Conservation (phyloP, 2,329 filamentous ascomycete species). For the Ophiognomonia clavigignenti-juglandacearum region DNA sequence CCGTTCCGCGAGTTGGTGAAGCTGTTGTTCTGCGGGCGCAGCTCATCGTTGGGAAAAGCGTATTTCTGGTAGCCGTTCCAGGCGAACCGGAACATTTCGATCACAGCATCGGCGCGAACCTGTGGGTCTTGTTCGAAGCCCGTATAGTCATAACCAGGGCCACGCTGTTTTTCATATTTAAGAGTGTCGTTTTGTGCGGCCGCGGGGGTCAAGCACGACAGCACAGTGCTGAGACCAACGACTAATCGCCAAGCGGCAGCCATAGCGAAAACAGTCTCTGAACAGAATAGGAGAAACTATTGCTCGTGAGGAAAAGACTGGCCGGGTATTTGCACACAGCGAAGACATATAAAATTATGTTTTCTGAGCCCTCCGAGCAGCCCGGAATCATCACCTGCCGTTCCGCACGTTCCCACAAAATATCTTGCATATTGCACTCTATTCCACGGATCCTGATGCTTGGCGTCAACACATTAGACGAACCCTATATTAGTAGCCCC, state of each 20-base stretch:
- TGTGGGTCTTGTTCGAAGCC: not conserved
- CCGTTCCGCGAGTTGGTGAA: slow-evolving; percentile 4
- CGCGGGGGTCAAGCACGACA: not conserved
- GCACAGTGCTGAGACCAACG: not conserved
- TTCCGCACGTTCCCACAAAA: too few species aligned
- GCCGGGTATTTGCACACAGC: not conserved
- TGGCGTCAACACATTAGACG: too few species aligned
- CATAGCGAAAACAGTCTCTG: not conserved
- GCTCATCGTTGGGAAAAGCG: slow-evolving; percentile 4
- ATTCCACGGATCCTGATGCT: too few species aligned
- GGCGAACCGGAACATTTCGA: slow-evolving; percentile 3
- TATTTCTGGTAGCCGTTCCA: slow-evolving; percentile 5
- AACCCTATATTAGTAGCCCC: too few species aligned
- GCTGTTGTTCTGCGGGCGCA: not conserved
- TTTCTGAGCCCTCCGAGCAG: too few species aligned
- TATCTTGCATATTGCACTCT: too few species aligned
- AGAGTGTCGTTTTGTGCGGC: not conserved
- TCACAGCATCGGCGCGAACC: not conserved
- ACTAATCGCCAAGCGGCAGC: not conserved
- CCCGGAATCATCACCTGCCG: too few species aligned
- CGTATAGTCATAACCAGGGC: not conserved
- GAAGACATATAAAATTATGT: too few species aligned
- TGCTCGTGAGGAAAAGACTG: not conserved
- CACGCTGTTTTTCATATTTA: not conserved
- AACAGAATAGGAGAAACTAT: not conserved